Evolutionary conservation across 2,329 filamentous ascomycete species (phyloP).

Genomic region (Aspergillus novoparasiticus): DNA sequence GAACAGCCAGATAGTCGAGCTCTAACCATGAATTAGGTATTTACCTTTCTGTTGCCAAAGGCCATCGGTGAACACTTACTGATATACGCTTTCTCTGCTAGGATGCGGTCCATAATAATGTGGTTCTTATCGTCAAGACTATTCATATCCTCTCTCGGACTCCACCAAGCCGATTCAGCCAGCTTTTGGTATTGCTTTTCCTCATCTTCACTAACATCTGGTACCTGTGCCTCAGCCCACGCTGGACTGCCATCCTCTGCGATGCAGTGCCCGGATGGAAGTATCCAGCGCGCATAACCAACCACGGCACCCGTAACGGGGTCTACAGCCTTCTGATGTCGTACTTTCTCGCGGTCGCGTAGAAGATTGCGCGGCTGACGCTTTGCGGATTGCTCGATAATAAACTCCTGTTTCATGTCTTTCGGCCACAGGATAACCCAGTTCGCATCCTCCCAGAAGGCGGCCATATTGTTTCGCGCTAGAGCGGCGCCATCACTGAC

Average conservation of each 20-base stretch:
- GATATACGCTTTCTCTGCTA: neutral
- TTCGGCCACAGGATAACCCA: neutral
- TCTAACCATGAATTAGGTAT: neutral
- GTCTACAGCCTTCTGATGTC: neutral
- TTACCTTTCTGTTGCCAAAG: no score
- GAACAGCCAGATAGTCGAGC: neutral
- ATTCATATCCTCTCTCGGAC: neutral
- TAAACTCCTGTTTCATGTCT: neutral
- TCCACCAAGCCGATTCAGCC: neutral
- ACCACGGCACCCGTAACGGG: neutral
- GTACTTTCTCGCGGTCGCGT: neutral
- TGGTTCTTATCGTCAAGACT: neutral
- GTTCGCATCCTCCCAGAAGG: neutral
- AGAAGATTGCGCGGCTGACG: slow-evolving; percentile 2
- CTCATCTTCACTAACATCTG: neutral
- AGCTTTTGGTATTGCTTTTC: neutral
- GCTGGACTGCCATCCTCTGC: neutral
- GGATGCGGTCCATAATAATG: neutral
- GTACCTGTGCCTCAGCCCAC: neutral
- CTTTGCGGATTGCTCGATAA: neutral
- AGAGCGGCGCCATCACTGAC: neutral
- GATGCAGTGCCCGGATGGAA: neutral
- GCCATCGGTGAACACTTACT: neutral
- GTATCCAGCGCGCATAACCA: neutral
- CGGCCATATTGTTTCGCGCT: neutral